Conservation (phyloP, 169 alveolate species). For the Eimeria maxima region DNA sequence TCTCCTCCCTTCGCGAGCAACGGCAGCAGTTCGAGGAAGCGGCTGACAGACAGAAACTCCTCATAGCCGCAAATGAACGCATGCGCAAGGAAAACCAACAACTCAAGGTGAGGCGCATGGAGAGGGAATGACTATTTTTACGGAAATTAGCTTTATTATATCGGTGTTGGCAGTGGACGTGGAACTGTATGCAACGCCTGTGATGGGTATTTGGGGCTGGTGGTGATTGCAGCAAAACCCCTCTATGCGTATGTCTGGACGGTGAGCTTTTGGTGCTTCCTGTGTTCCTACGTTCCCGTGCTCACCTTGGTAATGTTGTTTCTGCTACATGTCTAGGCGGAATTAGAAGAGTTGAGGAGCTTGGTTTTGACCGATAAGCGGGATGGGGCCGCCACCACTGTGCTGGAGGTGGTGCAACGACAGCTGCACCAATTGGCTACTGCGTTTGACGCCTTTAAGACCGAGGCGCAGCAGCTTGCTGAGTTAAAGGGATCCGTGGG, state of each 20-base stretch:
- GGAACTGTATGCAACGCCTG: not conserved
- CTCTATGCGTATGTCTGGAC: not conserved
- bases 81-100: conserved; percentile 34
- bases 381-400: conserved; percentile 34
- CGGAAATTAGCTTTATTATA: not conserved
- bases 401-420: conserved; percentile 41
- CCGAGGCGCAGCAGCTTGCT: conserved; percentile 45
- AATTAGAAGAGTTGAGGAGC: conserved; percentile 40
- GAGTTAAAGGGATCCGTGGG: conserved; percentile 48
- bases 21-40: conserved; percentile 4
- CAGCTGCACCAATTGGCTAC: conserved; percentile 42
- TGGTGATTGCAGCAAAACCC: not conserved
- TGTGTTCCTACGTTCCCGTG: not conserved
- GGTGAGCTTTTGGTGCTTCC: not conserved
- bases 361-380: not conserved
- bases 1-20: conserved; percentile 18
- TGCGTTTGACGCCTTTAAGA: conserved; percentile 54
- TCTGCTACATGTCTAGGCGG: not conserved
- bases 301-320: not conserved
- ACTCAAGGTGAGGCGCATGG: conserved; percentile 35
- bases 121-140: not conserved
- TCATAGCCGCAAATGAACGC: conserved; percentile 29
- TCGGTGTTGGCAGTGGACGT: not conserved
- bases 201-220: not conserved
- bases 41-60: not conserved